Evolutionary conservation across 768 basidiomycete species (phyloP).

Genomic region (Mycena olivaceomarginata): DNA sequence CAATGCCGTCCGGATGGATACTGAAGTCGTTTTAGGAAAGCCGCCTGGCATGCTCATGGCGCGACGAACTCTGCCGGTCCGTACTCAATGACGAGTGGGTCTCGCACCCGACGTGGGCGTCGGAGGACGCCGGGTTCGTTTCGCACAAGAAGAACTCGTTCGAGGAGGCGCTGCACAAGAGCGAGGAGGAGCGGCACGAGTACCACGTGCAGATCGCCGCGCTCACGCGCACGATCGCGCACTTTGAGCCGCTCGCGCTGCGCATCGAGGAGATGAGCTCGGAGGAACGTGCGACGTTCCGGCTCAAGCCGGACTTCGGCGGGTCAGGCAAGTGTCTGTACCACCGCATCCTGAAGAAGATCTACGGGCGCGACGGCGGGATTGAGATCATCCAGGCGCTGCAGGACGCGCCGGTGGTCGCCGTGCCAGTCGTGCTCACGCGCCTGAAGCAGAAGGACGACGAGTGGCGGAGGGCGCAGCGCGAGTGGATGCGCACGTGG

Average conservation of each 20-base stretch:
- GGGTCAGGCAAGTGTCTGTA: slow-evolving; percentile 92
- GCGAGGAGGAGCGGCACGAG: slow-evolving; percentile 98
- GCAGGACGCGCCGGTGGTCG: slow-evolving; percentile 93
- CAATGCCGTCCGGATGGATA: slow-evolving; percentile 4
- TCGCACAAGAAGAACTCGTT: slow-evolving; percentile 97
- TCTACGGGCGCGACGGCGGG: slow-evolving; percentile 90
- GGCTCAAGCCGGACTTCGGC: slow-evolving; percentile 92
- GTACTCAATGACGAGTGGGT: slow-evolving; percentile 99
- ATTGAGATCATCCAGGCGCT: slow-evolving; percentile 88
- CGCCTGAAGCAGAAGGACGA: slow-evolving; percentile 96
- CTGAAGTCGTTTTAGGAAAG: slow-evolving; percentile 77
- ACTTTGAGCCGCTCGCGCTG: slow-evolving; percentile 90
- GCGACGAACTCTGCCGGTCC: slow-evolving; percentile 95
- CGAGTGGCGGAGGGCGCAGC: slow-evolving; percentile 95
- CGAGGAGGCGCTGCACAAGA: slow-evolving; percentile 96
- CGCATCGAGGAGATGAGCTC: slow-evolving; percentile 92
- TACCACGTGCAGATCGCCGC: slow-evolving; percentile 97
- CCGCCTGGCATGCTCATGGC: slow-evolving; percentile 92
- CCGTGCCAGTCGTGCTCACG: slow-evolving; percentile 93
- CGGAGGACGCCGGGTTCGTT: slow-evolving; percentile 95
- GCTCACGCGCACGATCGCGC: slow-evolving; percentile 90
- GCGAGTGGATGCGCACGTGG: slow-evolving; percentile 98
- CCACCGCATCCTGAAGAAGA: slow-evolving; percentile 94
- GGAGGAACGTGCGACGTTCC: slow-evolving; percentile 90
- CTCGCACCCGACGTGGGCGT: slow-evolving; percentile 98